Evolutionary conservation across 176 grass and related monocot species (phyloP).

Genomic region (Tuctoria greenei): DNA sequence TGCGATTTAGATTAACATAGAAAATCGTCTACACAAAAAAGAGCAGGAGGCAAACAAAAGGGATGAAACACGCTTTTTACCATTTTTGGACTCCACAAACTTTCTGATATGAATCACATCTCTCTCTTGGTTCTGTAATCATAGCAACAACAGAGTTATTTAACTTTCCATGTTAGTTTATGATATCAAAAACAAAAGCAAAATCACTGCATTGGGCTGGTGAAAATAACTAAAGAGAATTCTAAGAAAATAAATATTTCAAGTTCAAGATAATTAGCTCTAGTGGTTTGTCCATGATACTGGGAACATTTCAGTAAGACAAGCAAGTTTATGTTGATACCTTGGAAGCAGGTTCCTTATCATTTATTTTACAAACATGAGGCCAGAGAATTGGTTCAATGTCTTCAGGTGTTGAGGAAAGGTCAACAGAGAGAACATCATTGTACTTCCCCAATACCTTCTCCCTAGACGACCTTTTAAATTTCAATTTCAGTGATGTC

Average conservation of each 20-base stretch:
- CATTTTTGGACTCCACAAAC: slow-evolving; percentile 2
- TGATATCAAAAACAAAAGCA: neutral
- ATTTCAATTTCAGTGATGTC: slow-evolving; percentile 29
- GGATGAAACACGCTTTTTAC: neutral
- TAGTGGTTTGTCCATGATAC: neutral
- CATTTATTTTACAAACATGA: slow-evolving; percentile 14
- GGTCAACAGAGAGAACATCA: slow-evolving; percentile 32
- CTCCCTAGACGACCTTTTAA: slow-evolving; percentile 38
- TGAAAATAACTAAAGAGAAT: neutral
- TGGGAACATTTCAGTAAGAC: neutral
- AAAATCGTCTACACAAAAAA: neutral
- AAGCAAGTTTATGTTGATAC: neutral
- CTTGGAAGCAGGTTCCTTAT: slow-evolving; percentile 12
- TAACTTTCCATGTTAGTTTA: neutral
- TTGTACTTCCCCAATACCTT: slow-evolving; percentile 31
- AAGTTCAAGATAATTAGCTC: neutral
- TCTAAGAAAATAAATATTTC: neutral
- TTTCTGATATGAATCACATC: slow-evolving; percentile 14
- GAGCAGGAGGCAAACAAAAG: neutral
- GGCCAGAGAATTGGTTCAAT: slow-evolving; percentile 48
- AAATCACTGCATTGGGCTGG: neutral
- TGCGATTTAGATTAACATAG: neutral
- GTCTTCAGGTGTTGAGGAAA: slow-evolving; percentile 48
- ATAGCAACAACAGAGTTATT: neutral
- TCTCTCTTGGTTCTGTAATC: slow-evolving; percentile 21